Conservation (phyloP, 345 rosid genomes). For the Conringia planisiliqua region DNA sequence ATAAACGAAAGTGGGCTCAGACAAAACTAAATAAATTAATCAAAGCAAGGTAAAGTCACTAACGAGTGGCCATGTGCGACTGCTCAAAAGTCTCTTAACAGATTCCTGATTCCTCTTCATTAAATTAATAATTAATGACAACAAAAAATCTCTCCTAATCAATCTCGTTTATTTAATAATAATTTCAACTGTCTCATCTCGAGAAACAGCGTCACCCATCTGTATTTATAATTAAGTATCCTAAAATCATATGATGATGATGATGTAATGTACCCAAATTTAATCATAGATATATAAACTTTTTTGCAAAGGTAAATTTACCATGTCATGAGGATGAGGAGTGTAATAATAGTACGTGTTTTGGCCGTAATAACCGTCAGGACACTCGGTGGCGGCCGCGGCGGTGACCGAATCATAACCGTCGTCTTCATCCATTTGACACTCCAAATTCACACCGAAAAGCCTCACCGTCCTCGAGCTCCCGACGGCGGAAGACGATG, state of each 20-base stretch:
- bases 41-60: conserved; percentile 3
- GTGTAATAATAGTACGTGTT: conserved; percentile 40
- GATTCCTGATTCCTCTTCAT: conserved; percentile 28
- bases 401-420: conserved; percentile 26
- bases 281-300: not conserved
- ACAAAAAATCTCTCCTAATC: conserved; percentile 19
- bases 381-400: conserved; percentile 26
- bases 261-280: conserved; percentile 25
- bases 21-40: not conserved
- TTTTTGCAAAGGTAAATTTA: conserved; percentile 5
- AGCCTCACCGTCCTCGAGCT: conserved; percentile 69
- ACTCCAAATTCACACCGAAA: conserved; percentile 88
- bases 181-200: conserved; percentile 27
- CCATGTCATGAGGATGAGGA: conserved; percentile 30
- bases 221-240: not conserved
- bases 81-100: conserved; percentile 29
- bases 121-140: not conserved
- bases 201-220: conserved; percentile 24
- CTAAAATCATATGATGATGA: conserved; percentile 34
- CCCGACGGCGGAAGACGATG: conserved; percentile 29
- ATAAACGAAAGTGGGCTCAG: conserved; percentile 15
- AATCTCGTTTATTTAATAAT: conserved; percentile 16
- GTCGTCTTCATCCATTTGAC: conserved; percentile 59
- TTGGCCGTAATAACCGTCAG: conserved; percentile 40
- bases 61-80: conserved; percentile 33